These are phyloP conservation scores for Lasiosphaeria ovina DNA, from an alignment of 495 filamentous ascomycete species.

Conservation along the genomic window DNA sequence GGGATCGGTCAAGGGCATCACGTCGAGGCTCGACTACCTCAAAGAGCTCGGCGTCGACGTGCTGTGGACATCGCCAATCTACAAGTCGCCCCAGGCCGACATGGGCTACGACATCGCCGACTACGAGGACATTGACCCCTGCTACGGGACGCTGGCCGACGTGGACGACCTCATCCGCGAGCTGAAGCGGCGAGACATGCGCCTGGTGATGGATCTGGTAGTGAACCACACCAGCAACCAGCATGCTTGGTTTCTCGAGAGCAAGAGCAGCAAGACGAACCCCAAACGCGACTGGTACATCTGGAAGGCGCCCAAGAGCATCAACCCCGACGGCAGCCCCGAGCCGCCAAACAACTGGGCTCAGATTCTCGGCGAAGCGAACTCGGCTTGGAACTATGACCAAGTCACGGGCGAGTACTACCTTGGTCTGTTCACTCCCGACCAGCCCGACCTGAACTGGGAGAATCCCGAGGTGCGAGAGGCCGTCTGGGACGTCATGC, in stretches of 20 bases:
- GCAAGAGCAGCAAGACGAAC: slow-evolving; percentile 57
- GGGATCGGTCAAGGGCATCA: slow-evolving; percentile 66
- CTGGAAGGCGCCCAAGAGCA: slow-evolving; percentile 62
- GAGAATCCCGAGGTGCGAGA: slow-evolving; percentile 59
- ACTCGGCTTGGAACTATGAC: slow-evolving; percentile 65
- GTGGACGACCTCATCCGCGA: slow-evolving; percentile 57
- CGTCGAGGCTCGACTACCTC: slow-evolving; percentile 64
- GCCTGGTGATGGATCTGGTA: slow-evolving; percentile 69
- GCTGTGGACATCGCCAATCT: slow-evolving; percentile 68
- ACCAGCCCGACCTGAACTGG: slow-evolving; percentile 77
- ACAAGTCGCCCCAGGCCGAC: slow-evolving; percentile 62
- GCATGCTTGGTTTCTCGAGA: slow-evolving; percentile 73
- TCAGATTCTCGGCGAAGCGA: slow-evolving; percentile 42
- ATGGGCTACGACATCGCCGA: slow-evolving; percentile 71
- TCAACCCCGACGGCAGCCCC: slow-evolving; percentile 52
- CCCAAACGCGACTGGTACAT: slow-evolving; percentile 72
- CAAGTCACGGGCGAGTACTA: slow-evolving; percentile 66
- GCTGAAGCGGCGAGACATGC: slow-evolving; percentile 65
- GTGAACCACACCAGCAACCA: slow-evolving; percentile 80
- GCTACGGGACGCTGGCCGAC: slow-evolving; percentile 65
- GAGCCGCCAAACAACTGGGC: slow-evolving; percentile 72
- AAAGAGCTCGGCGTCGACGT: slow-evolving; percentile 61
- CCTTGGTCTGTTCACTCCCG: slow-evolving; percentile 62
- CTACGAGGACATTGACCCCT: slow-evolving; percentile 59
- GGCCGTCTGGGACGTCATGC: slow-evolving; percentile 63